These are phyloP conservation scores for Diaporthe longicolla DNA, from an alignment of 2,329 filamentous ascomycete species.

Conservation along the genomic window DNA sequence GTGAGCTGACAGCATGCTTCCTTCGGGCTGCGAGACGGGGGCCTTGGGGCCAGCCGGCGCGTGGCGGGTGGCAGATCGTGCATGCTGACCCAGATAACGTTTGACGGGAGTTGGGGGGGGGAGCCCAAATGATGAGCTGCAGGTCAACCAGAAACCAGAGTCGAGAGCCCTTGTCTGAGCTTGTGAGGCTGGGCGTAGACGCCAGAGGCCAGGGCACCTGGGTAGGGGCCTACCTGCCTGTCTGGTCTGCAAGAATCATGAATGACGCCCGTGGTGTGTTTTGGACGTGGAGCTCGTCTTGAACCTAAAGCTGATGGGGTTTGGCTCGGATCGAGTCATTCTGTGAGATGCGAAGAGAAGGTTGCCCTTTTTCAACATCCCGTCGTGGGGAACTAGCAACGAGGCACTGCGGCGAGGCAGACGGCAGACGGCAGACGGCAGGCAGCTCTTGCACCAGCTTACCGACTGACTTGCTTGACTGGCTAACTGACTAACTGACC, in stretches of 20 bases:
- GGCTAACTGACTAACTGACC: no score
- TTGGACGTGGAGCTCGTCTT: constrained; percentile 6
- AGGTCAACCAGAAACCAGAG: constrained; percentile 9
- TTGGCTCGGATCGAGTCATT: neutral
- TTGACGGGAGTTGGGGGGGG: neutral
- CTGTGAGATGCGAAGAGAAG: neutral
- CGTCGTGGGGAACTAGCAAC: neutral
- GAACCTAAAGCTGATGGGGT: constrained; percentile 8
- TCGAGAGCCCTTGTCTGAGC: no score
- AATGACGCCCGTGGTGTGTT: neutral
- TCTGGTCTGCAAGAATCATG: no score
- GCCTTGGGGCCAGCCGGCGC: neutral
- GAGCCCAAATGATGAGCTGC: constrained; percentile 13
- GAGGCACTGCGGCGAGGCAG: neutral
- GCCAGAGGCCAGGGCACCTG: no score
- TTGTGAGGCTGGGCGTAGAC: no score
- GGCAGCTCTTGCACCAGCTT: neutral
- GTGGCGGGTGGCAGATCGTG: constrained; percentile 21
- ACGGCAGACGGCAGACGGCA: neutral
- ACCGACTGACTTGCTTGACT: no score
- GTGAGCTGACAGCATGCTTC: constrained; percentile 20
- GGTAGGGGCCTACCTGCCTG: neutral
- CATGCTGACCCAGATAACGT: constrained; percentile 32
- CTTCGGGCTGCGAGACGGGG: constrained; percentile 13
- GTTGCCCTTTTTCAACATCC: neutral